These are phyloP conservation scores for Zarea fungicola DNA, from an alignment of 2,329 filamentous ascomycete genomes.

Conservation along the genomic window DNA sequence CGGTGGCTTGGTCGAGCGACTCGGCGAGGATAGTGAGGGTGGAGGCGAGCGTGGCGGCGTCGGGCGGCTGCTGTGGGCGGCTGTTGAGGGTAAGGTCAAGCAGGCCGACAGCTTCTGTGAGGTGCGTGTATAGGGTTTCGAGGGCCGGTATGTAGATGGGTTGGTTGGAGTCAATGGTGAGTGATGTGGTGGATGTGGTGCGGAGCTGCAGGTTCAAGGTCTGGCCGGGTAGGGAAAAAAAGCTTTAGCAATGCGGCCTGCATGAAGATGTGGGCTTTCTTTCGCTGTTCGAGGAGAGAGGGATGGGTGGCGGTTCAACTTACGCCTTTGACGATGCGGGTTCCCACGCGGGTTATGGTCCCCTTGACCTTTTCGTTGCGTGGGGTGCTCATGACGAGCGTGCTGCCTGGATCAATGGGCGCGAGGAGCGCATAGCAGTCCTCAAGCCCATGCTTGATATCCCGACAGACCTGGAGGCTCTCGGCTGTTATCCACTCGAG, in stretches of 20 bases:
- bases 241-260: conserved; percentile 10
- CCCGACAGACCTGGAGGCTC: conserved; percentile 42
- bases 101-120: conserved; percentile 79
- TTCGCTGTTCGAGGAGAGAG: conserved; percentile 3
- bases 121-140: conserved; percentile 64
- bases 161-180: conserved; percentile 43
- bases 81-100: conserved; percentile 71
- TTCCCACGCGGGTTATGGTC: conserved; percentile 82
- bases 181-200: conserved; percentile 52
- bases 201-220: conserved; percentile 72
- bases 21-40: conserved; percentile 53
- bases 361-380: conserved; percentile 90
- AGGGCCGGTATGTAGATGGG: conserved; percentile 63
- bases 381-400: conserved; percentile 80
- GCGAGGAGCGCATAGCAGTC: conserved; percentile 86
- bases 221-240: conserved; percentile 34
- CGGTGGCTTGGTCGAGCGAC: conserved; percentile 46
- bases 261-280: background rate
- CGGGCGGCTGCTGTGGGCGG: conserved; percentile 38
- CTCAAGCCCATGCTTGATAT: conserved; percentile 63
- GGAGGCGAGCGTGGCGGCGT: conserved; percentile 49
- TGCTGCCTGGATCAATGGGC: conserved; percentile 78
- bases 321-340: conserved; percentile 87
- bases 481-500: conserved; percentile 50
- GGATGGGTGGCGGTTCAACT: conserved; percentile 28